Evolutionary conservation across 164 flowering plant species (phyloP).

Genomic region (Platanus orientalis): DNA sequence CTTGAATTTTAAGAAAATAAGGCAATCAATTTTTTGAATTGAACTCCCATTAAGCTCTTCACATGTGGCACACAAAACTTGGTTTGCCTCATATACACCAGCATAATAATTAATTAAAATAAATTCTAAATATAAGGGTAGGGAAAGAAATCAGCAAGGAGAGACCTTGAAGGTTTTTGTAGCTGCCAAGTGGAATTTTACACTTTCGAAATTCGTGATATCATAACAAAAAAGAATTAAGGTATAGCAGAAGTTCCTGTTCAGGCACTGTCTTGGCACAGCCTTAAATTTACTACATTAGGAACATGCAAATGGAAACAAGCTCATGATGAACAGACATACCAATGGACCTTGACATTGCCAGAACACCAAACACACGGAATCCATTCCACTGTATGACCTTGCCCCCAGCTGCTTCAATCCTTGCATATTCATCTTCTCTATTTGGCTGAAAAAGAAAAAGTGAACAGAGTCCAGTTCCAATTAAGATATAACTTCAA

Average conservation of each 20-base stretch:
- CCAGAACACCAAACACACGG: conserved; percentile 93
- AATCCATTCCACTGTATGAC: conserved; percentile 88
- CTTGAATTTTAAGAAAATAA: neutral
- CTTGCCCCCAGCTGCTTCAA: conserved; percentile 89
- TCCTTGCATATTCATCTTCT: conserved; percentile 82
- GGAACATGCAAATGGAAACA: neutral
- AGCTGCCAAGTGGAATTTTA: no score
- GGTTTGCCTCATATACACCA: neutral
- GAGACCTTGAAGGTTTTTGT: neutral
- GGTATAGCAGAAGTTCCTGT: no score
- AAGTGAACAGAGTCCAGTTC: neutral
- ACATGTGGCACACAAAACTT: no score
- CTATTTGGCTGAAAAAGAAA: conserved; percentile 63
- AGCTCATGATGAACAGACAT: conserved; percentile 4
- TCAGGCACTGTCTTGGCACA: no score
- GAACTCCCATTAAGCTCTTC: neutral
- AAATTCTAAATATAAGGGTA: neutral
- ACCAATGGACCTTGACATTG: conserved; percentile 41
- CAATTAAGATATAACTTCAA: neutral
- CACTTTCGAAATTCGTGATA: no score
- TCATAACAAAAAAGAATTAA: no score
- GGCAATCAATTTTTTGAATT: neutral
- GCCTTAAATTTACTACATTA: no score
- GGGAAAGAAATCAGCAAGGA: neutral
- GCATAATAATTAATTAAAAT: neutral